These are phyloP conservation scores for Colletotrichum sp. DNA, from an alignment of 2,329 filamentous ascomycete species.

Conservation along the genomic window DNA sequence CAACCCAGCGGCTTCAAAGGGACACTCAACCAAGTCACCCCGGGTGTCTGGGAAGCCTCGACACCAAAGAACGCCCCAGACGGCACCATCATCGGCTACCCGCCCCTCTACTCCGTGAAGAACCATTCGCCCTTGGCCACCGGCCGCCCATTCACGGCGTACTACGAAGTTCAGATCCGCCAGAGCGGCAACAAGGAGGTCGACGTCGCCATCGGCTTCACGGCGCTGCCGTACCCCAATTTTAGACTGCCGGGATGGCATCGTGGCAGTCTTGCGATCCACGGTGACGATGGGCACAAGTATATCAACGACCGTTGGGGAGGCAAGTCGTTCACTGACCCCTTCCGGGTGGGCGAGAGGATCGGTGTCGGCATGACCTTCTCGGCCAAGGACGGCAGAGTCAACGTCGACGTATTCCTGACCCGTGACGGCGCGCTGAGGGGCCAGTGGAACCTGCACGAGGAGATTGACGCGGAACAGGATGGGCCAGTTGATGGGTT, in stretches of 20 bases:
- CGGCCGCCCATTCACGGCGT: conserved; percentile 57
- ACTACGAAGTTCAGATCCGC: conserved; percentile 73
- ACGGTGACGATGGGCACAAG: conserved; percentile 78
- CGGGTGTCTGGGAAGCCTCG: conserved; percentile 57
- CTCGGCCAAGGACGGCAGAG: conserved; percentile 36
- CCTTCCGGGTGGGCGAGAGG: conserved; percentile 69
- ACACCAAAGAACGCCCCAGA: conserved; percentile 57
- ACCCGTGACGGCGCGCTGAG: conserved; percentile 67
- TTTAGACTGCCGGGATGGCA: conserved; percentile 86
- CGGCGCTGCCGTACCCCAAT: conserved; percentile 75
- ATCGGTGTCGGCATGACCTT: conserved; percentile 77
- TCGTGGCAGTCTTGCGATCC: conserved; percentile 75
- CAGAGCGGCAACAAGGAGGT: conserved; percentile 47
- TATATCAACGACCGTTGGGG: conserved; percentile 80
- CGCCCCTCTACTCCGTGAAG: conserved; percentile 70
- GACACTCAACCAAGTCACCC: conserved; percentile 45
- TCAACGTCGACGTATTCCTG: conserved; percentile 70
- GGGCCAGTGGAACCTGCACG: conserved; percentile 75
- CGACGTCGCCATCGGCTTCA: conserved; percentile 70
- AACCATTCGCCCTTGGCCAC: conserved; percentile 61
- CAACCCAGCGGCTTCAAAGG: conserved; percentile 54
- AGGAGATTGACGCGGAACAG: conserved; percentile 70
- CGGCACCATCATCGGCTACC: conserved; percentile 67
- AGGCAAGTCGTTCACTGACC: conserved; percentile 69
- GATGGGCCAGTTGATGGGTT: conserved; percentile 70